phyloP scores from a whole-genome alignment of 2,329 filamentous ascomycete species.

The Fusarium subglutinans region DNA sequence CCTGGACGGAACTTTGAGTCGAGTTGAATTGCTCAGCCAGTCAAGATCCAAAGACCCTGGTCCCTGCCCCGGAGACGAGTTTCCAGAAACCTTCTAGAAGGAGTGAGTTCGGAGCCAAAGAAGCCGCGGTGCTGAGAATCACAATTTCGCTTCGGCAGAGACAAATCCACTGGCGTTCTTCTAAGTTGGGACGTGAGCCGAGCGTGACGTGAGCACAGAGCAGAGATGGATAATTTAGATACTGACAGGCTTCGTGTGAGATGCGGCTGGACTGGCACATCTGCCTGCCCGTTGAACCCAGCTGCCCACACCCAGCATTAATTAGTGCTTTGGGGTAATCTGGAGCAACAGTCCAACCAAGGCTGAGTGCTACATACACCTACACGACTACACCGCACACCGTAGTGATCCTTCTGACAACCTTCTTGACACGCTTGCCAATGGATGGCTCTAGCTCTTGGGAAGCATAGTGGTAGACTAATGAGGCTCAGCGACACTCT shows the following conservation, averaged over 20 bases:
- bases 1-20: constrained; percentile 41
- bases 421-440: neutral
- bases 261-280: constrained; percentile 22
- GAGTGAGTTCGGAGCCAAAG: constrained; percentile 26
- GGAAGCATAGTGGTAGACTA: neutral
- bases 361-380: constrained; percentile 1
- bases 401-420: neutral
- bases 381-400: neutral
- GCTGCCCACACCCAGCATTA: constrained; percentile 6
- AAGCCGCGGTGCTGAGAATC: constrained; percentile 30
- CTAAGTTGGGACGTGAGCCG: constrained; percentile 10
- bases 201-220: constrained; percentile 31
- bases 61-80: constrained; percentile 24
- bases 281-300: constrained; percentile 17
- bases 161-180: constrained; percentile 23
- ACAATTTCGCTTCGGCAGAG: constrained; percentile 35
- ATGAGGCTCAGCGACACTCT: constrained; percentile 2
- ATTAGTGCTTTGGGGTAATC: constrained; percentile 23
- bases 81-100: constrained; percentile 45
- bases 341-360: constrained; percentile 16
- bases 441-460: neutral
- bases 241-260: constrained; percentile 3
- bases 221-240: constrained; percentile 10
- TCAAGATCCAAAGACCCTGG: constrained; percentile 12
- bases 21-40: constrained; percentile 37